These are phyloP conservation scores for Gaillardinia entomophila DNA, from an alignment of 805 yeast genomes.

Conservation along the genomic window DNA sequence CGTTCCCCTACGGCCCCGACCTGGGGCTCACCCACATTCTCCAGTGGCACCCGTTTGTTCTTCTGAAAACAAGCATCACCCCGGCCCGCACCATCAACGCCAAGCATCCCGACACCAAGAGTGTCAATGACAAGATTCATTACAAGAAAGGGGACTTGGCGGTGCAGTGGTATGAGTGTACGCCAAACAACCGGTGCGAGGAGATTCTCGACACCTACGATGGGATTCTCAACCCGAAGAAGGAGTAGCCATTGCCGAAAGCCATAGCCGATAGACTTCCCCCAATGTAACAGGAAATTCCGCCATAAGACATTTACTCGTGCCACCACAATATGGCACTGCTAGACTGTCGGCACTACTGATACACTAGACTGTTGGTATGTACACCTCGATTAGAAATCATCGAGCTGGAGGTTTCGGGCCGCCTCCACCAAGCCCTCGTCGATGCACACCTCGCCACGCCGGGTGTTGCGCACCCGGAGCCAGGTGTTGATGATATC, in stretches of 20 bases:
- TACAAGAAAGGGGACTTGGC: conserved; percentile 66
- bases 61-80: conserved; percentile 68
- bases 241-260: no score
- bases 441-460: conserved; percentile 2
- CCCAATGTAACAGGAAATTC: no score
- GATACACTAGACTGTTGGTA: no score
- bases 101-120: conserved; percentile 10
- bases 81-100: conserved; percentile 42
- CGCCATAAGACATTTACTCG: no score
- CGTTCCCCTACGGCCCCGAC: conserved; percentile 54
- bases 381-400: no score
- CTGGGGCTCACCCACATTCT: conserved; percentile 79
- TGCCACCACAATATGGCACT: no score
- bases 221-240: not conserved
- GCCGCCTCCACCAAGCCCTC: conserved; percentile 2
- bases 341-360: no score
- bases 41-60: conserved; percentile 89
- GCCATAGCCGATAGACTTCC: no score
- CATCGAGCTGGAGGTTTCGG: no score
- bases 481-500: conserved; percentile 30
- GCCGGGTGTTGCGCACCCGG: conserved; percentile 8
- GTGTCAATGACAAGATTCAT: conserved; percentile 39
- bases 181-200: conserved; percentile 46
- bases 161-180: conserved; percentile 57
- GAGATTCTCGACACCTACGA: conserved; percentile 25